These are phyloP conservation scores for Solanum sejunctum DNA, from an alignment of 257 asterid species.

Conservation along the genomic window DNA sequence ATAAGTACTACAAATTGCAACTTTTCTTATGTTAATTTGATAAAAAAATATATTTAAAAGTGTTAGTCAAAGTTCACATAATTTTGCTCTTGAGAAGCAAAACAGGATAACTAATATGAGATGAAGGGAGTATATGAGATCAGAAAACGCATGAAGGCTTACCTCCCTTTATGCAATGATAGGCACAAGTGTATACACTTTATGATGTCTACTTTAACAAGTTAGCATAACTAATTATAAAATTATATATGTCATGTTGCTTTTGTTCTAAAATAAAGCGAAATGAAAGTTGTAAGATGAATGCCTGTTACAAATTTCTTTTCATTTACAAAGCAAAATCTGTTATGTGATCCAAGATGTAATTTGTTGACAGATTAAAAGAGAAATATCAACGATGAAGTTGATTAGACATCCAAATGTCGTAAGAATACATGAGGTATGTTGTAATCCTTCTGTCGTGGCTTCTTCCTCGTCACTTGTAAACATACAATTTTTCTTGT, in stretches of 20 bases:
- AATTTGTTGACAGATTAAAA: constrained; percentile 40
- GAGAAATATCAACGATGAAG: constrained; percentile 82
- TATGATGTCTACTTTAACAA: not conserved
- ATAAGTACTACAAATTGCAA: too few species aligned
- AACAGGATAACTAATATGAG: too few species aligned
- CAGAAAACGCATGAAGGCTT: not conserved
- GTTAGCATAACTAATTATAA: not conserved
- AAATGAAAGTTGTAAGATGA: not conserved
- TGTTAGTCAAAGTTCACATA: too few species aligned
- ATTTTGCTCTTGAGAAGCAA: too few species aligned
- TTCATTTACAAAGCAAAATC: not conserved
- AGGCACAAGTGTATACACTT: not conserved
- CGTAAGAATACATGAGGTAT: constrained; percentile 56
- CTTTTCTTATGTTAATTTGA: too few species aligned
- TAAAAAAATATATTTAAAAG: too few species aligned
- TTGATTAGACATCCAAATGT: constrained; percentile 80
- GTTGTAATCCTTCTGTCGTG: not conserved
- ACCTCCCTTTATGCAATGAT: not conserved
- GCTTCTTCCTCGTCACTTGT: not conserved
- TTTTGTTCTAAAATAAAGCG: not conserved
- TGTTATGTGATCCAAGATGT: not conserved
- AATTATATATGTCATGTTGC: not conserved
- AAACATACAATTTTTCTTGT: not conserved
- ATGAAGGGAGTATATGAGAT: not conserved
- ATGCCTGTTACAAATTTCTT: not conserved